Conservation (phyloP, 768 basidiomycete genomes). For the Lactifluus piperatus region DNA sequence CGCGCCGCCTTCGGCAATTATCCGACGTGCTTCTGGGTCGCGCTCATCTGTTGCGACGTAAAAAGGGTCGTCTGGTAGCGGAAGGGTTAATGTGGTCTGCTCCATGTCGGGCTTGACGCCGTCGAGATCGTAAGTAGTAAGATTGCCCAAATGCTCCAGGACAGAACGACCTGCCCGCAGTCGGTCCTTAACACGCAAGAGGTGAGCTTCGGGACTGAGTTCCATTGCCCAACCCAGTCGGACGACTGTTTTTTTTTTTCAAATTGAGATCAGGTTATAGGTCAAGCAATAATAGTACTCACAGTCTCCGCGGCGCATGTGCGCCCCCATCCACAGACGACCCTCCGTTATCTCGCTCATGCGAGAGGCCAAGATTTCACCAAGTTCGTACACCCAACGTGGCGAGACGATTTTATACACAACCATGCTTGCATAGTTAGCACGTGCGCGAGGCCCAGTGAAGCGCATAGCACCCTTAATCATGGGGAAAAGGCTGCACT, state of each 20-base stretch:
- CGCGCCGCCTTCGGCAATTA: conserved; percentile 30
- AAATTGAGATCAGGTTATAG: conserved; percentile 3
- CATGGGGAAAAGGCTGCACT: background rate
- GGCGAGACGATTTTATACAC: background rate
- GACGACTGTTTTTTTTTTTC: conserved; percentile 22
- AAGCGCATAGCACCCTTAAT: conserved; percentile 19
- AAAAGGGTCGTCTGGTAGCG: conserved; percentile 18
- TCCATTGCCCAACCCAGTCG: conserved; percentile 32
- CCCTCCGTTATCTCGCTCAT: conserved; percentile 28
- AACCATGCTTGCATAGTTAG: conserved; percentile 8
- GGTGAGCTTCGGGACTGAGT: conserved; percentile 28
- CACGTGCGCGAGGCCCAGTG: conserved; percentile 1
- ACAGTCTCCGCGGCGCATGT: conserved; percentile 40
- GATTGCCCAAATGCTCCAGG: conserved; percentile 16
- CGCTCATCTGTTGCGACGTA: conserved; percentile 39
- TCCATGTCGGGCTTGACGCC: conserved; percentile 5
- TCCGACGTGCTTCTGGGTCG: conserved; percentile 25
- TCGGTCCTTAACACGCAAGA: conserved; percentile 28
- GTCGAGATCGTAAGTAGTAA: conserved; percentile 7
- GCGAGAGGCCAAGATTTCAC: conserved; percentile 26
- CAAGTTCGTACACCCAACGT: conserved; percentile 25
- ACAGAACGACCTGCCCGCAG: conserved; percentile 25
- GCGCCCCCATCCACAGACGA: conserved; percentile 35
- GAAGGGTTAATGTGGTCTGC: conserved; percentile 1
- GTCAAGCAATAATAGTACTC: conserved; percentile 8